Evolutionary conservation across 2,329 filamentous ascomycete species (phyloP).

Genomic region (Xylariomycetidae sp.): DNA sequence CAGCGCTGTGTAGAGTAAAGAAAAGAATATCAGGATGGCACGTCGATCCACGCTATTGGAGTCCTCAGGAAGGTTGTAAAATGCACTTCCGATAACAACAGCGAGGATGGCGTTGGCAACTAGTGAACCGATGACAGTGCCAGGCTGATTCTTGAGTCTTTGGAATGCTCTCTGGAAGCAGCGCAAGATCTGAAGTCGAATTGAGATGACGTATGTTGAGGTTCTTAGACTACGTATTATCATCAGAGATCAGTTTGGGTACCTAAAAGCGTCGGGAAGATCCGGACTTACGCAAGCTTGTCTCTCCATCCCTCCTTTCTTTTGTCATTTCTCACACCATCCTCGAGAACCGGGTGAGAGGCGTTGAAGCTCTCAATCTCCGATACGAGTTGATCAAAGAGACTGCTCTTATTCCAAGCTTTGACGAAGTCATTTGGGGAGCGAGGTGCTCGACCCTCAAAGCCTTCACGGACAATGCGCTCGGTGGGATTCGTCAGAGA

Average conservation of each 20-base stretch:
- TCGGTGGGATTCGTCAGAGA: slow-evolving; percentile 58
- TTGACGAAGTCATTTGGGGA: slow-evolving; percentile 56
- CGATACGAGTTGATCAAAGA: slow-evolving; percentile 6
- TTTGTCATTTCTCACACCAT: too few relatives aligned
- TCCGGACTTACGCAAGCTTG: too few relatives aligned
- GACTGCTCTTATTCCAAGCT: slow-evolving; percentile 51
- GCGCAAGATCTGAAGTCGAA: too few relatives aligned
- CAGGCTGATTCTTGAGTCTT: slow-evolving; percentile 5
- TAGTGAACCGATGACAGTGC: too few relatives aligned
- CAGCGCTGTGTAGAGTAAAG: slow-evolving; percentile 78
- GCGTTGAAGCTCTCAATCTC: too few relatives aligned
- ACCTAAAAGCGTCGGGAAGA: too few relatives aligned
- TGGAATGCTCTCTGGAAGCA: slow-evolving; percentile 2
- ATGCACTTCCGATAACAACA: slow-evolving; percentile 71
- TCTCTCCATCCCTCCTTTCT: too few relatives aligned
- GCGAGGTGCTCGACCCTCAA: slow-evolving; percentile 48
- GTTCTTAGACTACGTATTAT: too few relatives aligned
- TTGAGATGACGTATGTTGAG: too few relatives aligned
- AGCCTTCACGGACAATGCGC: slow-evolving; percentile 48
- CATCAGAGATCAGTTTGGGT: too few relatives aligned
- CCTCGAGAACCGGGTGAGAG: background rate
- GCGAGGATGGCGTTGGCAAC: slow-evolving; percentile 71
- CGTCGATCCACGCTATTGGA: slow-evolving; percentile 70
- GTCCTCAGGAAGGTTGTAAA: slow-evolving; percentile 63
- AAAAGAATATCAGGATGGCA: slow-evolving; percentile 78